Base-by-base conservation (phyloP, 257 asterid genomes). In the Coffea canephora region DNA sequence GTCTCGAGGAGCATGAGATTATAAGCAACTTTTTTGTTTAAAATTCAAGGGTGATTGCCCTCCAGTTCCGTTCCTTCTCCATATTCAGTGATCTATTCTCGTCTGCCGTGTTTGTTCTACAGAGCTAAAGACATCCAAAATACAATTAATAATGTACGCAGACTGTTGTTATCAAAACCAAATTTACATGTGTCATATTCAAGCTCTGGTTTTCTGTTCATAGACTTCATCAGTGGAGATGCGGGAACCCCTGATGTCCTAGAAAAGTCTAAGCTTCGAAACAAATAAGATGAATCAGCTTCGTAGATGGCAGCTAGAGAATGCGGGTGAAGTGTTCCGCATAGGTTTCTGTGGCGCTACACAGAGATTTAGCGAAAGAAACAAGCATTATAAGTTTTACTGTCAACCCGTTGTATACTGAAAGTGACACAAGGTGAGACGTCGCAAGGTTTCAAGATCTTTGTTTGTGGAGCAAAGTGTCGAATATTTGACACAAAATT, bases 201-300 rank as follows among this genome's bases (percentile, higher is more conserved):
- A 9, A 79, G 82, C 39, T 69, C 27, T 23, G 16, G 46, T 77
- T 77, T 34, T 81, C 5, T 71, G 57, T 71, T 19, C 16, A 43
- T 21, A 23, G 34, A 70, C 55, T 41, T 71, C 65, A 70, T 77
- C 80, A 34, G 81, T 84, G 79, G 72, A 80, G 64, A 83, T 75
- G 85, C 14, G 81, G 86, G 89, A 86, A 79, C 89, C 86, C 74
- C 82, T 71, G 62, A 74, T 68, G 80, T 74, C 73, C 70, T 45
- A 23, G 76, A 78, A 74, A 55, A 10, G 75, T 74, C 57, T n/a
- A 10, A 31, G 74, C 79, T 61, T 71, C 81, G 81, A 79, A 77
- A 82, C 81, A 80, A 85, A 86, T 70, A 81, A 76, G 68, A 78
- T 76, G 36, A 52, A 75, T 81, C 67, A 64, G 39, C 74, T 89